Conservation (phyloP, 2,329 filamentous ascomycete genomes). For the Claviceps spartinae region DNA sequence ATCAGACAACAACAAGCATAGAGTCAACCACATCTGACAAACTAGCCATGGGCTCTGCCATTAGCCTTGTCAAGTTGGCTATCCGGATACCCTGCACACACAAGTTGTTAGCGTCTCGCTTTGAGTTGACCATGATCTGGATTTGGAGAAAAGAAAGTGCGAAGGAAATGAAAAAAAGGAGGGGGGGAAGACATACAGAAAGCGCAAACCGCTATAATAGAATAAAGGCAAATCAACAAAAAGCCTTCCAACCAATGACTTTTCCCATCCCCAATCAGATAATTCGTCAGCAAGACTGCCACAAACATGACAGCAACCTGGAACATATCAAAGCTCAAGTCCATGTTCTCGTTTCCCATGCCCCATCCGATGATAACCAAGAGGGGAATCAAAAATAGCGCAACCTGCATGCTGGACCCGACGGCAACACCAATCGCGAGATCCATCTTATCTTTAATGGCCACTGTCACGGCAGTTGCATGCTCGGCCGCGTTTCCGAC, state of each 20-base stretch:
- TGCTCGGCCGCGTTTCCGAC: constrained; percentile 78
- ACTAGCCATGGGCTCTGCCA: background rate
- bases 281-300: constrained; percentile 65
- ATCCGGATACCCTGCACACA: constrained; percentile 6
- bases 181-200: constrained; percentile 36
- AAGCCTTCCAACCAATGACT: constrained; percentile 74
- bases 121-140: background rate
- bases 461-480: constrained; percentile 67
- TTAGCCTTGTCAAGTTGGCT: constrained; percentile 4
- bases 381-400: constrained; percentile 64
- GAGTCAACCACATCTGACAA: no score
- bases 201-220: constrained; percentile 61
- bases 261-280: constrained; percentile 69
- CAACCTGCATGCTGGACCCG: constrained; percentile 68
- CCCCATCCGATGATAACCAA: constrained; percentile 70
- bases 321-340: constrained; percentile 75
- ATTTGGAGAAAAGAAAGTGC: background rate
- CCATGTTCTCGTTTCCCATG: constrained; percentile 59
- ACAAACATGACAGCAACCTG: constrained; percentile 27
- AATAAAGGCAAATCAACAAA: constrained; percentile 61
- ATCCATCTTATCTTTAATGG: constrained; percentile 77
- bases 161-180: background rate
- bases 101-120: background rate
- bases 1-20: background rate
- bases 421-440: constrained; percentile 69